phyloP scores from a whole-genome alignment of 108 stramenopile genomes.

The Skeletonema marinoi region DNA sequence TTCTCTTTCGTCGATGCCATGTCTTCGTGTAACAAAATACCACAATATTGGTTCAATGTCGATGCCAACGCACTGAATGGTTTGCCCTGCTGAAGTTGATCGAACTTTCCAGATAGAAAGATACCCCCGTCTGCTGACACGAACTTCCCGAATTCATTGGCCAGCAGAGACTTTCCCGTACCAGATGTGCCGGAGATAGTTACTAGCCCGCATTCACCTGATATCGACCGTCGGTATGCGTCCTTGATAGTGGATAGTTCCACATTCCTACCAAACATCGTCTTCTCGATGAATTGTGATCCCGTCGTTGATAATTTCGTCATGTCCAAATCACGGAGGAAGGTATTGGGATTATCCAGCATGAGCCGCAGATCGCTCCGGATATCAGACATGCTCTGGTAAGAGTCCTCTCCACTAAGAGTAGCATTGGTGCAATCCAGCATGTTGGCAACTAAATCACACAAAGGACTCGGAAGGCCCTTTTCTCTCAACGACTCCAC shows the following conservation, averaged over 20 bases:
- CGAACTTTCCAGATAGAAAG: neutral
- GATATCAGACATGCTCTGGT: slow-evolving; percentile 4
- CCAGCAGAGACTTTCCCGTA: neutral
- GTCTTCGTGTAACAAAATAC: neutral
- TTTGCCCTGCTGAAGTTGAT: neutral
- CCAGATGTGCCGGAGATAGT: neutral
- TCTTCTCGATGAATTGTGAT: slow-evolving; percentile 4
- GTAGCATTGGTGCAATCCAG: slow-evolving; percentile 4
- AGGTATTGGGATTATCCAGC: slow-evolving; percentile 9
- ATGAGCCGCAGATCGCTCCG: slow-evolving; percentile 7
- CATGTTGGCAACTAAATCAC: slow-evolving; percentile 28
- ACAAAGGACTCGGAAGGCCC: slow-evolving; percentile 9
- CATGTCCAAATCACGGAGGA: slow-evolving; percentile 9
- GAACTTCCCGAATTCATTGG: neutral
- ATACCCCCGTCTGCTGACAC: neutral
- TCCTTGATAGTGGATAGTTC: neutral
- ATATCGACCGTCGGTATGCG: neutral
- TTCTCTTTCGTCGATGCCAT: neutral
- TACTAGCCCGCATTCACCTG: neutral
- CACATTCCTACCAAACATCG: neutral
- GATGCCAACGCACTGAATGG: neutral
- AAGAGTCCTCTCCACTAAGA: slow-evolving; percentile 14
- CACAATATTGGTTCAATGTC: neutral
- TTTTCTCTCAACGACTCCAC: neutral
- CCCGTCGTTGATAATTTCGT: slow-evolving; percentile 9